Conservation (phyloP, 208 protist species). For the Tetramitus jugosus region DNA sequence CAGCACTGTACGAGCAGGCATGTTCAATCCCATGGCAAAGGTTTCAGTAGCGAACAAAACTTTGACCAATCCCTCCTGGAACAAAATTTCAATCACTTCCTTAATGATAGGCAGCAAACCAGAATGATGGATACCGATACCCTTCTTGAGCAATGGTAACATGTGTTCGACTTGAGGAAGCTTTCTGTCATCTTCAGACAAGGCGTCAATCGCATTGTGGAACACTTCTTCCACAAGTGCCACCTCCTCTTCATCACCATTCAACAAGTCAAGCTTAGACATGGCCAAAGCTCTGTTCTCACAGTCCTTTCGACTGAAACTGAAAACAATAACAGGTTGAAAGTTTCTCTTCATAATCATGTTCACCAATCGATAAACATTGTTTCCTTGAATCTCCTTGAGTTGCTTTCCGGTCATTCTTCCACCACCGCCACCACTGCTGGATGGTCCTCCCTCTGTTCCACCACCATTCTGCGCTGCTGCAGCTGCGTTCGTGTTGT, state of each 20-base stretch:
- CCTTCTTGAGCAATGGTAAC: conserved; percentile 87
- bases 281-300: conserved; percentile 86
- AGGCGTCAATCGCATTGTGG: conserved; percentile 85
- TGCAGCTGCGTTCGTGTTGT: conserved; percentile 18
- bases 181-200: conserved; percentile 79
- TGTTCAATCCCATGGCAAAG: conserved; percentile 99
- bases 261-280: conserved; percentile 88
- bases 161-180: conserved; percentile 84
- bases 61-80: conserved; percentile 96
- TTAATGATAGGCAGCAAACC: conserved; percentile 98
- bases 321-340: conserved; percentile 97
- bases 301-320: conserved; percentile 94
- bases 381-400: conserved; percentile 27
- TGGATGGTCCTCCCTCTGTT: conserved; percentile 32
- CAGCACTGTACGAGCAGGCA: conserved; percentile 97
- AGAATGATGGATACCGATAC: conserved; percentile 99
- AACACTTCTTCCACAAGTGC: conserved; percentile 75
- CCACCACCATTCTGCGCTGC: no score
- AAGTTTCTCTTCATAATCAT: conserved; percentile 92
- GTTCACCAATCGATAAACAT: conserved; percentile 80
- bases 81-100: conserved; percentile 99
- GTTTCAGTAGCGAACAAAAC: conserved; percentile 99
- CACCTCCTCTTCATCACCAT: conserved; percentile 57
- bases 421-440: no score
- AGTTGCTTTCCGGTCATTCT: conserved; percentile 27